A percentile compares a stretch with the other conserved stretches of the same genome.
These are phyloP conservation scores for Colletotrichum sp. DNA, from an alignment of 2,329 filamentous ascomycete species.

Conservation along the genomic window DNA sequence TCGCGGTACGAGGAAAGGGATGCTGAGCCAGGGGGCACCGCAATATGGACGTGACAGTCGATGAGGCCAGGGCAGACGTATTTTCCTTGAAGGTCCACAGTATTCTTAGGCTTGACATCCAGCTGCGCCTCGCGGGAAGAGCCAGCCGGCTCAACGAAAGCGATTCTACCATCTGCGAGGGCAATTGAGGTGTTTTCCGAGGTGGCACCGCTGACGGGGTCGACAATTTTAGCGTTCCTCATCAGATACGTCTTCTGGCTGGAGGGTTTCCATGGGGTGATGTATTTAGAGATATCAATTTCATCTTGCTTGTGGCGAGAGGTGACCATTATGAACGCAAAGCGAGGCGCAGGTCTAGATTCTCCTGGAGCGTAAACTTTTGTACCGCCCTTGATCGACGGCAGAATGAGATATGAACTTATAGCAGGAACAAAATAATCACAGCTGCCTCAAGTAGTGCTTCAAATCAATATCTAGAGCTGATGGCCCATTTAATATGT, in stretches of 20 bases:
- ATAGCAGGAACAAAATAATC: not conserved
- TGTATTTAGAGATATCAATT: not conserved
- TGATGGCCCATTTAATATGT: not conserved
- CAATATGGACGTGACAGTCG: slow-evolving; percentile 35
- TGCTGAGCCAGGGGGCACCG: slow-evolving; percentile 28
- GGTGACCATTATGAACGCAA: not conserved
- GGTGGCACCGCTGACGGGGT: not conserved
- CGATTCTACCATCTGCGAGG: not conserved
- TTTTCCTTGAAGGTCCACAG: slow-evolving; percentile 24
- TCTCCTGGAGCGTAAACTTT: not conserved
- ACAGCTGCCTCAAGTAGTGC: not conserved
- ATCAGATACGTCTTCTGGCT: not conserved
- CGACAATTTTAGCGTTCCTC: not conserved
- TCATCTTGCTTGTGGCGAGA: not conserved
- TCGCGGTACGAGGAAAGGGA: slow-evolving; percentile 18
- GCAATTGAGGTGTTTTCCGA: not conserved
- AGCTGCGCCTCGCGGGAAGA: not conserved
- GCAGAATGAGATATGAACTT: not conserved
- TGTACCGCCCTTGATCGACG: not conserved
- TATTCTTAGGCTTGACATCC: not conserved
- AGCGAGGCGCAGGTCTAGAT: fast-evolving
- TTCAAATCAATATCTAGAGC: not conserved
- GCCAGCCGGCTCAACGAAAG: not conserved
- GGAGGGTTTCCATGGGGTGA: not conserved
- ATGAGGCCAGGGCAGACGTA: slow-evolving; percentile 37